These are phyloP conservation scores for Globisporangium viniferum DNA, from an alignment of 352 stramenopile species.

Conservation along the genomic window DNA sequence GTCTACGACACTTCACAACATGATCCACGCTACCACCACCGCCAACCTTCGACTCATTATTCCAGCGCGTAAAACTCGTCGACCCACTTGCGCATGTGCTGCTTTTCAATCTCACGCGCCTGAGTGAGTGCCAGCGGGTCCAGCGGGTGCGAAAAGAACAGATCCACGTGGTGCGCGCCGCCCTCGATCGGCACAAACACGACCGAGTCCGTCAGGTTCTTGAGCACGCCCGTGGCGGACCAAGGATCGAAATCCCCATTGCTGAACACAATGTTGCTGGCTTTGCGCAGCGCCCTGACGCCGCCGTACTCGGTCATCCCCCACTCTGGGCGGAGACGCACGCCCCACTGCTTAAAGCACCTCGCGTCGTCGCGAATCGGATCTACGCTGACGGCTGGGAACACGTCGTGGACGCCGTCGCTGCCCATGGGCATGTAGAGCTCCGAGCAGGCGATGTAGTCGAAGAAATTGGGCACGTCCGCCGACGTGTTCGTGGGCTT, in stretches of 20 bases:
- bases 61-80: slow-evolving; percentile 33
- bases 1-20: too few species aligned
- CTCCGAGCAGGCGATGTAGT: slow-evolving; percentile 75
- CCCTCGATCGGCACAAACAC: slow-evolving; percentile 66
- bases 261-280: slow-evolving; percentile 94
- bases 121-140: slow-evolving; percentile 71
- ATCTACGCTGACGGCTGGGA: slow-evolving; percentile 70
- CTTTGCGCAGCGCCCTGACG: slow-evolving; percentile 46
- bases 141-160: slow-evolving; percentile 88
- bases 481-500: slow-evolving; percentile 37
- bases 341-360: slow-evolving; percentile 60
- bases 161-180: slow-evolving; percentile 86
- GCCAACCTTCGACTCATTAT: background rate
- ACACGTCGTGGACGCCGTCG: slow-evolving; percentile 83
- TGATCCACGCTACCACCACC: too few species aligned
- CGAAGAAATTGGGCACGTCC: slow-evolving; percentile 55
- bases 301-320: slow-evolving; percentile 67
- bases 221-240: slow-evolving; percentile 86
- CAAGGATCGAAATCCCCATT: slow-evolving; percentile 94
- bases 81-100: slow-evolving; percentile 83
- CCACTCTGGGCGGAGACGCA: slow-evolving; percentile 62
- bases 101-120: slow-evolving; percentile 63
- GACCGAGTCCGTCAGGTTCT: slow-evolving; percentile 62
- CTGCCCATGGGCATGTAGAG: slow-evolving; percentile 64
- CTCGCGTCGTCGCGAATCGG: slow-evolving; percentile 47